phyloP scores from a whole-genome alignment of 495 filamentous ascomycete species.

The Penicillium simplicissimum region DNA sequence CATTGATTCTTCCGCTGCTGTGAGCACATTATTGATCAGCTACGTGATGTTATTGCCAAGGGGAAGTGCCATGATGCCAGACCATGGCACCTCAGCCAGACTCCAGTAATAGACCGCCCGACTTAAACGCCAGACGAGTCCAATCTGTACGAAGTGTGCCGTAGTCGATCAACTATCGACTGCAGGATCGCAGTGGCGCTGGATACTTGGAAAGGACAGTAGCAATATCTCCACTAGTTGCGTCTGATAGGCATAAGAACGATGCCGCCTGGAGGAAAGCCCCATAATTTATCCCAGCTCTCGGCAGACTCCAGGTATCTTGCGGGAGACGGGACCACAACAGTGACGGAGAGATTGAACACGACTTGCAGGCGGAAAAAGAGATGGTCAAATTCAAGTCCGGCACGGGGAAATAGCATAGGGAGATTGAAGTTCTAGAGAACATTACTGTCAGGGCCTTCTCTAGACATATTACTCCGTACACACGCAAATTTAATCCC shows the following conservation, averaged over 20 bases:
- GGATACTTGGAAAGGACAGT: constrained; percentile 16
- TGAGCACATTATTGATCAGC: background rate
- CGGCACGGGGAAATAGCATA: background rate
- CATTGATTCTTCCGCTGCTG: background rate
- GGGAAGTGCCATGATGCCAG: background rate
- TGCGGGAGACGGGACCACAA: constrained; percentile 7
- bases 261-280: constrained; percentile 29
- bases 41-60: background rate
- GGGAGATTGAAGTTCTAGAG: background rate
- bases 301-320: constrained; percentile 12
- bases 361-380: background rate
- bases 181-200: background rate
- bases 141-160: too few relatives aligned
- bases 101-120: background rate
- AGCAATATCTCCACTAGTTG: constrained; percentile 18
- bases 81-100: background rate
- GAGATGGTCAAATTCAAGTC: background rate
- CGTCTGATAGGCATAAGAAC: constrained; percentile 24
- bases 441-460: background rate
- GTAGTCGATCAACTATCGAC: background rate
- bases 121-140: background rate
- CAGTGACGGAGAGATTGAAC: background rate
- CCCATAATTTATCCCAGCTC: constrained; percentile 24
- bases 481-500: background rate
- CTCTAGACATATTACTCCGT: too few relatives aligned